phyloP scores from a whole-genome alignment of 2,329 filamentous ascomycete species.

The Monosporascus ibericus region DNA sequence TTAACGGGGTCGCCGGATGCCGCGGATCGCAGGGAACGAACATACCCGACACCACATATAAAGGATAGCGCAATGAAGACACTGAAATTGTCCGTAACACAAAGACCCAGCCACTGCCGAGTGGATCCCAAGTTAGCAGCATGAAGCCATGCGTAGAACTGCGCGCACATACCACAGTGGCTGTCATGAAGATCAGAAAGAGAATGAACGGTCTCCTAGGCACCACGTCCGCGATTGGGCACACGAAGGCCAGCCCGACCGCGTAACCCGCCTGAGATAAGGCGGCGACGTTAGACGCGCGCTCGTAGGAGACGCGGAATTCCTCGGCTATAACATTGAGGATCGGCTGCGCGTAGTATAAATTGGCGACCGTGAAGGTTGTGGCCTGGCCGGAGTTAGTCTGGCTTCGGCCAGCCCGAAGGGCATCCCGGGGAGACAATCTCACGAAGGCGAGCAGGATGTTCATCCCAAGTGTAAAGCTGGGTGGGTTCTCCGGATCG shows the following conservation, averaged over 20 bases:
- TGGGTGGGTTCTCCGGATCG: slow-evolving; percentile 57
- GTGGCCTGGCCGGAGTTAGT: slow-evolving; percentile 21
- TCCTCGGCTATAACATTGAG: slow-evolving; percentile 58
- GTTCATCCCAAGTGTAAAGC: slow-evolving; percentile 64
- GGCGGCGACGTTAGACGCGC: slow-evolving; percentile 53
- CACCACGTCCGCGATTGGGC: slow-evolving; percentile 58
- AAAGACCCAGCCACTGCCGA: slow-evolving; percentile 51
- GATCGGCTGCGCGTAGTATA: slow-evolving; percentile 65
- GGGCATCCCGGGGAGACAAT: not conserved
- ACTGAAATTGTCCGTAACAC: slow-evolving; percentile 50
- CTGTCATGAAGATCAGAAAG: slow-evolving; percentile 53
- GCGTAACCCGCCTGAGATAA: slow-evolving; percentile 66
- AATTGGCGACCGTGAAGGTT: slow-evolving; percentile 61
- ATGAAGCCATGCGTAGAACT: not conserved
- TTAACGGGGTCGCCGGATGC: not conserved
- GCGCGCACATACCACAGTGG: slow-evolving; percentile 45
- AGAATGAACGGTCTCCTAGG: slow-evolving; percentile 57
- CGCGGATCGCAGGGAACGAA: too few relatives aligned
- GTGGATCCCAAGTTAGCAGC: not conserved
- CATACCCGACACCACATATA: slow-evolving; percentile 42
- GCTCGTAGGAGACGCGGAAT: slow-evolving; percentile 57
- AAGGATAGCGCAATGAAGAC: slow-evolving; percentile 59
- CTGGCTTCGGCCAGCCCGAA: not conserved
- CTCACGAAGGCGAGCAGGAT: slow-evolving; percentile 61
- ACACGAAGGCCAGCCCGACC: slow-evolving; percentile 57